A percentile compares a stretch with the other conserved stretches of the same genome.
Evolutionary conservation across 352 stramenopile species (phyloP).

Genomic region (Pythium inflatum): DNA sequence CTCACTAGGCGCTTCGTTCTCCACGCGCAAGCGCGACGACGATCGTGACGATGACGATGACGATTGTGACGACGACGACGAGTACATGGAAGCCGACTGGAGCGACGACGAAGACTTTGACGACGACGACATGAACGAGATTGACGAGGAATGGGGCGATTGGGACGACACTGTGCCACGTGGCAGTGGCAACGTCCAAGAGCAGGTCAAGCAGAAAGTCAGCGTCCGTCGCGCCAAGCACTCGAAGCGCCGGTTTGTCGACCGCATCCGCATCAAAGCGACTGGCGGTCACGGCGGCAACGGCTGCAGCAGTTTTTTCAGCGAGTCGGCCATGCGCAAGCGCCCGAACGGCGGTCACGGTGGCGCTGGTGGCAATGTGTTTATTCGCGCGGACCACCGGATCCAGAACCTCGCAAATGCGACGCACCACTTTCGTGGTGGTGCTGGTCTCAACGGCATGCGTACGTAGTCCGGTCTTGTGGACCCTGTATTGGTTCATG

Average conservation of each 20-base stretch:
- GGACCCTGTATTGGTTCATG: background rate
- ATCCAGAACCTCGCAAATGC: conserved; percentile 86
- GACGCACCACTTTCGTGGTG: conserved; percentile 85
- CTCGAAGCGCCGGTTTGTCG: conserved; percentile 90
- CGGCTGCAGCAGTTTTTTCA: conserved; percentile 87
- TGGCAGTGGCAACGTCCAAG: conserved; percentile 52
- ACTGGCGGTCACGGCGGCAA: conserved; percentile 88
- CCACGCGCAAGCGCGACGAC: conserved; percentile 40
- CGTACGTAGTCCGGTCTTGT: conserved; percentile 46
- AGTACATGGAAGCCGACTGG: conserved; percentile 43
- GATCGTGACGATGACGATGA: conserved; percentile 36
- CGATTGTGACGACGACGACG: conserved; percentile 37
- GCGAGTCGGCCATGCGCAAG: conserved; percentile 65
- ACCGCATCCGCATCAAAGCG: conserved; percentile 89
- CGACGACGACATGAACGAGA: conserved; percentile 45
- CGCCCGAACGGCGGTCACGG: conserved; percentile 86
- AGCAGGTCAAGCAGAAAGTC: conserved; percentile 89
- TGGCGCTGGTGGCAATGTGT: conserved; percentile 79
- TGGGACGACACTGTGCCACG: conserved; percentile 34
- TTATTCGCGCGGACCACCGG: conserved; percentile 70
- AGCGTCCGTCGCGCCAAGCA: conserved; percentile 80
- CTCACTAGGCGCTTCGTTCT: conserved; percentile 28
- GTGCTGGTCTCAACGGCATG: conserved; percentile 80
- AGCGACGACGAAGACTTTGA: conserved; percentile 38
- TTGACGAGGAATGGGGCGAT: conserved; percentile 38